Percentiles rank a stretch among this genome's conserved stretches.
Conservation (phyloP, 108 stramenopile genomes). For the Skeletonema potamos region DNA sequence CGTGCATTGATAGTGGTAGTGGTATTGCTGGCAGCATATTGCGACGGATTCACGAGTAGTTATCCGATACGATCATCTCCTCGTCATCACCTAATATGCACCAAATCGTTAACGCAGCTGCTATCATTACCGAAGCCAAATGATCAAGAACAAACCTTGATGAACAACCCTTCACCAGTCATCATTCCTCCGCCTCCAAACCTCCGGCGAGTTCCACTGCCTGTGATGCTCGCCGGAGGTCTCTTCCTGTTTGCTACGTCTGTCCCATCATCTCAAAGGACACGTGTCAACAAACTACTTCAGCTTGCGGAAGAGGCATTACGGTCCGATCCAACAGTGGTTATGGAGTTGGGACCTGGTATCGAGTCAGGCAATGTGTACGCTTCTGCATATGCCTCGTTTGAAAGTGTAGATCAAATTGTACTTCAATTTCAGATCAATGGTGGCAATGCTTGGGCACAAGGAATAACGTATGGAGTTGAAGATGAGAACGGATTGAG, state of each 20-base stretch:
- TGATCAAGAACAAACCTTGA: neutral
- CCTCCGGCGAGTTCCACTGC: neutral
- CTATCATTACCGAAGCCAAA: neutral
- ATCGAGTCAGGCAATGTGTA: slow-evolving; percentile 3
- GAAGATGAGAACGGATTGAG: slow-evolving; percentile 1
- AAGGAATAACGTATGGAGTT: neutral
- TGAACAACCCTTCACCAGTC: neutral
- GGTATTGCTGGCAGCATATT: too few relatives aligned
- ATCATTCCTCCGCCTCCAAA: neutral
- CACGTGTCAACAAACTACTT: neutral
- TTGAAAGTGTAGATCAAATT: neutral
- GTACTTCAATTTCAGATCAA: slow-evolving; percentile 8
- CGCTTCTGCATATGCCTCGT: neutral
- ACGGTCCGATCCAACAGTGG: neutral
- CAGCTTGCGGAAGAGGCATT: neutral
- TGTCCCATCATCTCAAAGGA: neutral
- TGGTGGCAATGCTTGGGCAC: slow-evolving; percentile 5
- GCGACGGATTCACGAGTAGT: too few relatives aligned
- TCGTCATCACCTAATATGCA: too few relatives aligned
- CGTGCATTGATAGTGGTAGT: too few relatives aligned
- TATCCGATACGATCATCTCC: too few relatives aligned
- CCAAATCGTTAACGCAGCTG: too few relatives aligned
- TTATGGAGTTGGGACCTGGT: slow-evolving; percentile 4
- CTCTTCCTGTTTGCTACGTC: neutral
- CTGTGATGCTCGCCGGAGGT: slow-evolving; percentile 4